Base-by-base conservation (phyloP, 495 filamentous ascomycete genomes). In the Hypoxylon cercidicola region DNA sequence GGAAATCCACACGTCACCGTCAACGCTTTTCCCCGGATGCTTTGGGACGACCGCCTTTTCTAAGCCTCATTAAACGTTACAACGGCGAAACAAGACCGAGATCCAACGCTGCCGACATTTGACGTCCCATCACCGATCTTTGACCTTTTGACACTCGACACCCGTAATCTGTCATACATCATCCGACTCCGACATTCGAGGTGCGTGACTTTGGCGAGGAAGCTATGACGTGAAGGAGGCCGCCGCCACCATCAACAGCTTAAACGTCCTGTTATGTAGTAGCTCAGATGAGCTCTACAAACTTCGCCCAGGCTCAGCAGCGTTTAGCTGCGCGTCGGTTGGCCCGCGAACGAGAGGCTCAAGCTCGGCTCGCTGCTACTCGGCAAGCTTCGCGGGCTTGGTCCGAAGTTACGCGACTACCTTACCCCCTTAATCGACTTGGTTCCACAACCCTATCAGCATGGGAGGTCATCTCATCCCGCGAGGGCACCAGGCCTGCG, bases 281-380 rank as follows among this genome's bases (percentile, higher is more conserved):
- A 41, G 40, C 61, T 72, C 77, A 78, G 69, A 93, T 93, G 89
- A 87, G 85, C 72, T 86, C 87, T 51, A 81, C 88, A 70, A 89
- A 92, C 65, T 97, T 97, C 74, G 89, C 90, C 74, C 86, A 88
- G 65, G 93, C 93, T 57, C 93, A 97, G 78, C 82, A 89, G 78
- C 90, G 93, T 68, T 82, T 97, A 53, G 83, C 87, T 51, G 89
- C 89, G 53, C 90, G 93, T 50, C 92, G 91, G 54, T 84, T 85
- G 70, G 84, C 85, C 21, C 89, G 89, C 70, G 90, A 90, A 72
- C 78, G 81, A 43, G 83, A 88, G 73, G 74, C 79, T 30, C 82
- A 84, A 68, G 77, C 87, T 50, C 85, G 80, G 35, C 68, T 82
- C 60, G 77, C 79, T 20, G 83, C 86, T 45, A 82, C 82, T 69